Evolutionary conservation across 1,284 basidiomycete species (phyloP).

Genomic region (Sphaerobolus stellatus): DNA sequence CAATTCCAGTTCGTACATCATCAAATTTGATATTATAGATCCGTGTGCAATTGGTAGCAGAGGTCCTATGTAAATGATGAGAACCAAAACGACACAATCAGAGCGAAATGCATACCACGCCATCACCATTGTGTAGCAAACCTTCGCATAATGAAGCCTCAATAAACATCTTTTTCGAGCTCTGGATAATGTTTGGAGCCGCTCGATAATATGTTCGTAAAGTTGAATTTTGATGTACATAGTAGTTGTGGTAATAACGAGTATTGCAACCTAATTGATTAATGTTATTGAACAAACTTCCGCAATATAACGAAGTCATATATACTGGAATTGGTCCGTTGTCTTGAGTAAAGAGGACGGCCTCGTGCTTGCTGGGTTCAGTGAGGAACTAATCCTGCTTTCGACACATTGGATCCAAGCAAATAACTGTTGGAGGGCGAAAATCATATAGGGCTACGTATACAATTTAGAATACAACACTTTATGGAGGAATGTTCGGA

Average conservation of each 20-base stretch:
- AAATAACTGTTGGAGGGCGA: too few relatives aligned
- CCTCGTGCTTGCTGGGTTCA: too few relatives aligned
- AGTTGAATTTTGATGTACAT: not conserved
- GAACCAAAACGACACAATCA: not conserved
- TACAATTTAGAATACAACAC: too few relatives aligned
- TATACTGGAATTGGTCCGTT: too few relatives aligned
- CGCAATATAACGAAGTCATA: too few relatives aligned
- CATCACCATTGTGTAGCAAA: constrained; percentile 3
- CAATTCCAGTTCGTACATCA: not conserved
- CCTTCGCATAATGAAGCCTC: constrained; percentile 4
- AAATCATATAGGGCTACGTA: too few relatives aligned
- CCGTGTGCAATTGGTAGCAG: constrained; percentile 5
- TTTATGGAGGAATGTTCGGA: too few relatives aligned
- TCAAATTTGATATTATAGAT: constrained; percentile 7
- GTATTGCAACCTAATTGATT: constrained; percentile 5
- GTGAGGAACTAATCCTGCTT: too few relatives aligned
- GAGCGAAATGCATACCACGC: constrained; percentile 1
- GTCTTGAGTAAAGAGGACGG: too few relatives aligned
- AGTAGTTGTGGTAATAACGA: constrained; percentile 6
- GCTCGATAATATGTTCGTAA: constrained; percentile 2
- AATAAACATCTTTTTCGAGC: not conserved
- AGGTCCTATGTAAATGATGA: constrained; percentile 3
- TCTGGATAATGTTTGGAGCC: not conserved
- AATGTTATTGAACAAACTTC: too few relatives aligned
- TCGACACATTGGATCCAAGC: too few relatives aligned